Conservation (phyloP, 257 asterid species). For the Apocynum venetum region DNA sequence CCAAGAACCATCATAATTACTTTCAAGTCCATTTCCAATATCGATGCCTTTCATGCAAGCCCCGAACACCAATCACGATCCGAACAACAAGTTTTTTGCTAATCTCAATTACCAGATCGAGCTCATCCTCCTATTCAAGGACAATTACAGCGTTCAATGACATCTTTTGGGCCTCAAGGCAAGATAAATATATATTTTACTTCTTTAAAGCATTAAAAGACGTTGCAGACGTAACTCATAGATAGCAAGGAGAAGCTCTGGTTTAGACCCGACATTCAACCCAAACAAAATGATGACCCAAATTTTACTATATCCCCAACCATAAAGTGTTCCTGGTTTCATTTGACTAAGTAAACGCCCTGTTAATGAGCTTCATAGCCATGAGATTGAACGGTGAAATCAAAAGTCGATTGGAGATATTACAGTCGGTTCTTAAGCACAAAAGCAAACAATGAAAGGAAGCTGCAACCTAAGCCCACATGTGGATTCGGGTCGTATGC, state of each 20-base stretch:
- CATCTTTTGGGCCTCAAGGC: constrained; percentile 71
- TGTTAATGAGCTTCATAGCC: constrained; percentile 77
- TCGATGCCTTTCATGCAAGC: constrained; percentile 79
- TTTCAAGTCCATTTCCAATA: constrained; percentile 94
- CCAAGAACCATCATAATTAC: constrained; percentile 88
- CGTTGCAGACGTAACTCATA: constrained; percentile 80
- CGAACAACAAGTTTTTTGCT: constrained; percentile 61
- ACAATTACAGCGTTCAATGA: constrained; percentile 74
- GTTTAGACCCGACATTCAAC: constrained; percentile 92
- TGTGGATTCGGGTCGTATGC: constrained; percentile 54
- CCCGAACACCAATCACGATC: constrained; percentile 81
- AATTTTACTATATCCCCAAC: constrained; percentile 91
- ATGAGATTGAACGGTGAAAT: constrained; percentile 56
- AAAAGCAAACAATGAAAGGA: constrained; percentile 76
- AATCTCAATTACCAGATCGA: constrained; percentile 62
- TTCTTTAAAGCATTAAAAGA: constrained; percentile 82
- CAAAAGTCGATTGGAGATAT: constrained; percentile 62
- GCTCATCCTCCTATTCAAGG: constrained; percentile 90
- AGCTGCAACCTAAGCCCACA: constrained; percentile 87
- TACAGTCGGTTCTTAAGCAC: constrained; percentile 73
- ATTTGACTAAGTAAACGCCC: constrained; percentile 93
- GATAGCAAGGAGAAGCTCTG: constrained; percentile 78
- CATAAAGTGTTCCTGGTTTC: constrained; percentile 81
- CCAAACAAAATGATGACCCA: constrained; percentile 81
- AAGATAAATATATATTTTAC: constrained; percentile 76